phyloP scores from a whole-genome alignment of 1,284 basidiomycete species.

The Trichosporon sp. region DNA sequence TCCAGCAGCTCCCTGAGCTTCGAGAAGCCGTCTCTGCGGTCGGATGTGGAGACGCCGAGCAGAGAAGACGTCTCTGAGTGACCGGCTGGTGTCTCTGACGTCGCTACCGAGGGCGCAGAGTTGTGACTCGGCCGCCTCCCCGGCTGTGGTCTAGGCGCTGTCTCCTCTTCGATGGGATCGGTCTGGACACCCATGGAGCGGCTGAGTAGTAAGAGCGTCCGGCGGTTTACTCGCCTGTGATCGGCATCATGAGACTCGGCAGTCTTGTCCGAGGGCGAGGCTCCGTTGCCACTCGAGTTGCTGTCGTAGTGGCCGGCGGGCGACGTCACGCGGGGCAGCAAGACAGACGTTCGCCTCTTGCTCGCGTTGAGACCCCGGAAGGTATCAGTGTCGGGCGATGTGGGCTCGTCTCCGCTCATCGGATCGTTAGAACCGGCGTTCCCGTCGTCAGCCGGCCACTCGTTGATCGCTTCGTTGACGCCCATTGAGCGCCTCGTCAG shows the following conservation, averaged over 20 bases:
- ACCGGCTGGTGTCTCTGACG: background rate
- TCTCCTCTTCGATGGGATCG: conserved; percentile 47
- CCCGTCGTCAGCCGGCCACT: conserved; percentile 14
- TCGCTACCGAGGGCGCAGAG: conserved; percentile 24
- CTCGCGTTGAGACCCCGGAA: conserved; percentile 18
- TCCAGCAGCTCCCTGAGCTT: conserved; percentile 12
- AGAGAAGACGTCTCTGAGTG: background rate
- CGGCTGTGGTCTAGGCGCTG: background rate
- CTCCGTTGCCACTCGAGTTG: background rate
- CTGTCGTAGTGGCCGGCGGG: conserved; percentile 6
- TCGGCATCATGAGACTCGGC: background rate
- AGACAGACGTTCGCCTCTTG: conserved; percentile 38
- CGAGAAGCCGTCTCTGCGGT: background rate
- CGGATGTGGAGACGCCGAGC: background rate
- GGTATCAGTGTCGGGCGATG: background rate
- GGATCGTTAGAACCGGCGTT: conserved; percentile 3
- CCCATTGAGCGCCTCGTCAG: conserved; percentile 15
- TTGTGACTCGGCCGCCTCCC: conserved; percentile 18
- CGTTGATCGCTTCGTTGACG: conserved; percentile 35
- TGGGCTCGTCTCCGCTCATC: background rate
- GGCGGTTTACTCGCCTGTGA: conserved; percentile 31
- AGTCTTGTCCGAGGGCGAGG: background rate
- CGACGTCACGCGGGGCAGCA: conserved; percentile 18
- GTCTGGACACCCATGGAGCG: conserved; percentile 70
- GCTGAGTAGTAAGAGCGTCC: conserved; percentile 57